Base-by-base conservation (phyloP, 2,329 filamentous ascomycete genomes). In the Cephalotrichum gorgonifer region DNA sequence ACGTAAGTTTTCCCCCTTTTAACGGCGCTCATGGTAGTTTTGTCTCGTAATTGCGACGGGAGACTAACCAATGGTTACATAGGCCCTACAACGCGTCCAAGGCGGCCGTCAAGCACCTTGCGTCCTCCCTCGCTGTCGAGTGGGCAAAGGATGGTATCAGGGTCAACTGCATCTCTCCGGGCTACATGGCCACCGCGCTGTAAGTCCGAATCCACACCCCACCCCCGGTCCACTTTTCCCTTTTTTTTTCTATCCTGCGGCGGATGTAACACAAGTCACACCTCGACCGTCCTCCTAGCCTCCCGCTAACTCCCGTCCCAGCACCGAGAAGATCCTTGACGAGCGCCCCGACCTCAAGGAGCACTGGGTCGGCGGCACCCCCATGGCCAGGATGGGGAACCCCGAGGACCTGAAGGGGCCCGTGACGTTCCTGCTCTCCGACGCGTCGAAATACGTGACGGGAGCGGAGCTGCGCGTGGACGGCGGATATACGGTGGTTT, bases 341-440 rank as follows among this genome's bases (percentile, higher is more conserved):
- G 88, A 95, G 52, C 94, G 95, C 66, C 89, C 90, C 20, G 88
- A 93, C 49, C 79, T 97, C 35, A 86, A 89, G 66, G 76, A 83
- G 62, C 84, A 93, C 67, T 97, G 91, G 91, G 94, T 83, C 14
- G 90, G 86, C 1, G 75, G 95, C 48, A 97, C 96, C 53, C 93
- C 93, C 0, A 83, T 88, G 62, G 91, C 89, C 51, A 91, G 91
- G 70, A 95, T 97, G 88, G 91, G 91, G 25, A 77, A 82, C 47
- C 91, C 91, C 1, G 83, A 90, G 63, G 91, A 97, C 60, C 75
- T 97, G 50, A 95, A 95, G 86, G 91, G 91, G 2, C 87, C 90
- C 5, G 89, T 95, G 26, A 85, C 87, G 15, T 95, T 91, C 72
- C 70, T 95, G 51, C 78, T 88, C 38, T 90, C 85, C 51, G 87